phyloP scores from a whole-genome alignment of 352 stramenopile species.

The Elongisporangium undulatum region DNA sequence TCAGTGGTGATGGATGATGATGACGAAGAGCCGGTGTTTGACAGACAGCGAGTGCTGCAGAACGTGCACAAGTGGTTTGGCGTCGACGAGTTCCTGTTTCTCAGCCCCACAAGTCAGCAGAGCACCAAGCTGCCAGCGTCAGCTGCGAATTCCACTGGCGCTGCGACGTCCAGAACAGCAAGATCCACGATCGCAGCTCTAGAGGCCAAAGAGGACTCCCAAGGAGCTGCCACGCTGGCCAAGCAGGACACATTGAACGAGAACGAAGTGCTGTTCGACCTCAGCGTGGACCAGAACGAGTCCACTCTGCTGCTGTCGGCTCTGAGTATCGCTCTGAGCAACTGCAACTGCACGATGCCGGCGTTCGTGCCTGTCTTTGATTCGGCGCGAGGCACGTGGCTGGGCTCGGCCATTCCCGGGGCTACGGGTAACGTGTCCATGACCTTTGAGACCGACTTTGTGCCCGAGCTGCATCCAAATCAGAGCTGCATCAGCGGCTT shows the following conservation, averaged over 20 bases:
- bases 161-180: too few relatives aligned
- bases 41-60: slow-evolving; percentile 20
- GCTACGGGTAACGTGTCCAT: slow-evolving; percentile 72
- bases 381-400: slow-evolving; percentile 48
- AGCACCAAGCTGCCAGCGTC: neutral
- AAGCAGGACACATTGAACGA: slow-evolving; percentile 8
- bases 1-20: slow-evolving; percentile 9
- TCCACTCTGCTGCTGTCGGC: slow-evolving; percentile 59
- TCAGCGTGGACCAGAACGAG: slow-evolving; percentile 60
- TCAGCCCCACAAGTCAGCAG: slow-evolving; percentile 33
- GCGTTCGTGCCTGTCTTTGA: slow-evolving; percentile 66
- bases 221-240: neutral
- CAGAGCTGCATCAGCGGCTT: slow-evolving; percentile 78
- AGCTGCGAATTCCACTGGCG: too few relatives aligned
- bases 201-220: too few relatives aligned
- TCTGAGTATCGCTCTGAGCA: slow-evolving; percentile 66
- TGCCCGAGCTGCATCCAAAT: slow-evolving; percentile 63
- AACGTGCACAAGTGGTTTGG: slow-evolving; percentile 66
- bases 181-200: too few relatives aligned
- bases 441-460: slow-evolving; percentile 69
- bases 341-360: slow-evolving; percentile 80
- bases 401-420: slow-evolving; percentile 63
- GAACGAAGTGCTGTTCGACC: slow-evolving; percentile 27
- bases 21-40: slow-evolving; percentile 19
- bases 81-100: slow-evolving; percentile 62